Conservation (phyloP, 129 eudicot genomes). For the Chrysanthemum makinoi region DNA sequence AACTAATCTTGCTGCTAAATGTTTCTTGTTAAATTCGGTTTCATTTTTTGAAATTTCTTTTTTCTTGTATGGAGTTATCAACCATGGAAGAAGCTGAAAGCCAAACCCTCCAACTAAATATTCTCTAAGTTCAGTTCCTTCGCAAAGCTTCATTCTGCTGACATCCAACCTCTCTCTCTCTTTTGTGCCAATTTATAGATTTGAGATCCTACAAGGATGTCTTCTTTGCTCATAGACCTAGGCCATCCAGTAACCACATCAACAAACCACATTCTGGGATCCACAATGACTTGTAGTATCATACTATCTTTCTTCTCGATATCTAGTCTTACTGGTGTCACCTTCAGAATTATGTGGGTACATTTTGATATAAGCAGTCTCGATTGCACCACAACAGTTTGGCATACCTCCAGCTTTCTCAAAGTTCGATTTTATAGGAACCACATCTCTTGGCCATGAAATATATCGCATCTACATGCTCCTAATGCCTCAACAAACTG, state of each 20-base stretch:
- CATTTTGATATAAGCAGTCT: slow-evolving; percentile 51
- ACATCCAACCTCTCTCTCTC: slow-evolving; percentile 43
- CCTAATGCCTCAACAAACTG: slow-evolving; percentile 59
- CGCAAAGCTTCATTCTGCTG: not conserved
- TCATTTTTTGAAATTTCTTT: slow-evolving; percentile 26
- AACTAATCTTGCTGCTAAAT: slow-evolving; percentile 42
- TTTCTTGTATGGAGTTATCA: slow-evolving; percentile 60
- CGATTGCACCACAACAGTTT: slow-evolving; percentile 70
- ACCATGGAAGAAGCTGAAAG: slow-evolving; percentile 55
- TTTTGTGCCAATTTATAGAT: slow-evolving; percentile 34
- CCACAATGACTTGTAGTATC: slow-evolving; percentile 59
- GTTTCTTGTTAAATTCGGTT: slow-evolving; percentile 46
- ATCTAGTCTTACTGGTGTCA: slow-evolving; percentile 40
- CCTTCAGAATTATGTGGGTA: slow-evolving; percentile 27
- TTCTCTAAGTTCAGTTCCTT: slow-evolving; percentile 34
- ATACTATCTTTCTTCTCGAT: slow-evolving; percentile 44
- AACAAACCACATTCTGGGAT: slow-evolving; percentile 48
- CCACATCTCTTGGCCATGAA: slow-evolving; percentile 42
- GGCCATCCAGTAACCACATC: slow-evolving; percentile 60
- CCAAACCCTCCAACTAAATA: slow-evolving; percentile 57
- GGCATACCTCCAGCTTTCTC: slow-evolving; percentile 54
- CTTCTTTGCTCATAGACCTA: slow-evolving; percentile 39
- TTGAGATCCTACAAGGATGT: slow-evolving; percentile 38
- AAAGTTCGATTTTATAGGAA: slow-evolving; percentile 35
- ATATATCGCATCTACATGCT: slow-evolving; percentile 31